phyloP scores from a whole-genome alignment of 495 filamentous ascomycete species.

The Aspergillus avenaceus region DNA sequence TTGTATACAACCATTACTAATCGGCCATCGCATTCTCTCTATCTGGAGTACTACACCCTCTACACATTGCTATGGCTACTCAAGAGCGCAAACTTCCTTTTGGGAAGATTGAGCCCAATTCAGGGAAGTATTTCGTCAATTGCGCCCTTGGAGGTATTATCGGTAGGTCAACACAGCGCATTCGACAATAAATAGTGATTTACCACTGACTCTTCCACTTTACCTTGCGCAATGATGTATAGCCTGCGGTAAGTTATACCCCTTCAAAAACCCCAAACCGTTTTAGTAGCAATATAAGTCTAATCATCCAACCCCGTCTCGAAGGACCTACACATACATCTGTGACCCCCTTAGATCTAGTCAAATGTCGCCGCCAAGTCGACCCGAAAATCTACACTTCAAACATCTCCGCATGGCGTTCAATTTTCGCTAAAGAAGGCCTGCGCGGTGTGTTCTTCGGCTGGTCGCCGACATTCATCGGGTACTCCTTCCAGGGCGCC shows the following conservation, averaged over 20 bases:
- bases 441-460: slow-evolving; percentile 69
- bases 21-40: too few relatives aligned
- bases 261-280: not conserved
- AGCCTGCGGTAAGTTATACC: slow-evolving; percentile 59
- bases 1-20: too few relatives aligned
- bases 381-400: slow-evolving; percentile 66
- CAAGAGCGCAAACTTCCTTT: slow-evolving; percentile 41
- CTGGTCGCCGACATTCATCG: slow-evolving; percentile 66
- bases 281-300: not conserved
- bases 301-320: not conserved
- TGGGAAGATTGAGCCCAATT: slow-evolving; percentile 62
- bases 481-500: slow-evolving; percentile 69
- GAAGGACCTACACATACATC: slow-evolving; percentile 52
- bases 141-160: slow-evolving; percentile 64
- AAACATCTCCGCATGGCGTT: slow-evolving; percentile 62
- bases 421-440: slow-evolving; percentile 60
- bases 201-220: not conserved
- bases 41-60: too few relatives aligned
- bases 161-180: slow-evolving; percentile 35
- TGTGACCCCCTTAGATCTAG: slow-evolving; percentile 59
- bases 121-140: slow-evolving; percentile 61
- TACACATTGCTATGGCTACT: slow-evolving; percentile 28
- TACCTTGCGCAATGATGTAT: slow-evolving; percentile 1
- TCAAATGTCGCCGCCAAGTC: slow-evolving; percentile 71
- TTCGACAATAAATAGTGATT: not conserved